These are phyloP conservation scores for Ambrosia artemisiifolia DNA, from an alignment of 129 eudicot species.

Conservation along the genomic window DNA sequence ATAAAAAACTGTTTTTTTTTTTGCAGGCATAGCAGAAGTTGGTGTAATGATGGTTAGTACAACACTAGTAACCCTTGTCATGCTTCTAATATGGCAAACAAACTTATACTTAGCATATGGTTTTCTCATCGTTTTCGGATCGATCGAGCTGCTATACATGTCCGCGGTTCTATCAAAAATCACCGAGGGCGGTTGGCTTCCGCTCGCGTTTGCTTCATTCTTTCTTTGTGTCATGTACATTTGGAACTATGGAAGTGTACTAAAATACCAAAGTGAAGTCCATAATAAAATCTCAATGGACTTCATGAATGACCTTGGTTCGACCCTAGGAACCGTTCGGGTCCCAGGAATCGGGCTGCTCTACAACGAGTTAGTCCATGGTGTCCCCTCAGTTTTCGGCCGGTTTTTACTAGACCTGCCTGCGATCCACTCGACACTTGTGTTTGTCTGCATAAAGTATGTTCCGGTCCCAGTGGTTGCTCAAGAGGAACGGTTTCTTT, in stretches of 20 bases:
- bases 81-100: constrained; percentile 97
- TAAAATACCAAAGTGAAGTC: constrained; percentile 86
- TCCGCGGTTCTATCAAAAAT: constrained; percentile 85
- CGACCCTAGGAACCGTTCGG: constrained; percentile 80
- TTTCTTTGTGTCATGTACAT: constrained; percentile 84
- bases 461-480: constrained; percentile 88
- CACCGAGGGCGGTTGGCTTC: constrained; percentile 94
- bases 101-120: constrained; percentile 58
- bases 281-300: constrained; percentile 79
- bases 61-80: constrained; percentile 73
- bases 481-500: constrained; percentile 87
- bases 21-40: constrained; percentile 92
- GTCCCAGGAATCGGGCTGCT: constrained; percentile 84
- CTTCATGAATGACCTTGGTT: constrained; percentile 75
- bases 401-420: constrained; percentile 79
- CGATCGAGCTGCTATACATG: constrained; percentile 71
- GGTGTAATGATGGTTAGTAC: constrained; percentile 96
- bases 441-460: constrained; percentile 85
- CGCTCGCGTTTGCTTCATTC: constrained; percentile 71
- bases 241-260: constrained; percentile 95
- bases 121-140: constrained; percentile 72
- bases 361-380: constrained; percentile 87
- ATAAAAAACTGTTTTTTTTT: not conserved
- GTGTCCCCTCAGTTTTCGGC: constrained; percentile 85
- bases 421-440: constrained; percentile 78